A percentile compares a stretch with the other conserved stretches of the same genome.
phyloP scores from a whole-genome alignment of 768 basidiomycete genomes.

The Pholiota microspora region DNA sequence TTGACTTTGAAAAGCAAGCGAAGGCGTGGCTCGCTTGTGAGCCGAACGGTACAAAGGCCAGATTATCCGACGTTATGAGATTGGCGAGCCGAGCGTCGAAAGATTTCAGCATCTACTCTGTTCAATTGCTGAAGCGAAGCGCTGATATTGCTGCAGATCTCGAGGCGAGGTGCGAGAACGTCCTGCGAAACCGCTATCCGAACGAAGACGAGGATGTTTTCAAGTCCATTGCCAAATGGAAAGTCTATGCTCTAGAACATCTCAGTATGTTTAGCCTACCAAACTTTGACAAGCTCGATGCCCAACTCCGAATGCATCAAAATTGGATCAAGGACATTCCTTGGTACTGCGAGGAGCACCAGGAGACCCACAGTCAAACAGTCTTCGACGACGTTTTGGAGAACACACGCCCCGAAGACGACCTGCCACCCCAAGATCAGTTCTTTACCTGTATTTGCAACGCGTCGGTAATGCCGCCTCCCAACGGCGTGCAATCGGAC shows the following conservation, averaged over 20 bases:
- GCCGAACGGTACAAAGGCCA: conserved; percentile 51
- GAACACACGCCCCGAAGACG: conserved; percentile 74
- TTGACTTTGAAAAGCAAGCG: conserved; percentile 79
- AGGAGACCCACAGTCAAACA: conserved; percentile 56
- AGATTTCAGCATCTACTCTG: conserved; percentile 68
- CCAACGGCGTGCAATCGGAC: conserved; percentile 69
- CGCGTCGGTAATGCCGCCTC: conserved; percentile 74
- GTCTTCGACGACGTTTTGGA: conserved; percentile 76
- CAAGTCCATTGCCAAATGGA: conserved; percentile 72
- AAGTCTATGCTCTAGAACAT: conserved; percentile 65
- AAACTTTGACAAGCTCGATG: conserved; percentile 68
- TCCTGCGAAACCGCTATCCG: conserved; percentile 62
- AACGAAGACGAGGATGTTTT: conserved; percentile 64
- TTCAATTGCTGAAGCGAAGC: conserved; percentile 64
- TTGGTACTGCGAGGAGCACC: conserved; percentile 75
- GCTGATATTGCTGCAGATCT: conserved; percentile 79
- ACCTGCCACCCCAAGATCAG: conserved; percentile 75
- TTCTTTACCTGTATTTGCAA: conserved; percentile 86
- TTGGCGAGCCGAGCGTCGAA: conserved; percentile 72
- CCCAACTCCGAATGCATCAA: conserved; percentile 63
- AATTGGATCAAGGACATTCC: conserved; percentile 75
- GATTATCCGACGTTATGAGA: conserved; percentile 65
- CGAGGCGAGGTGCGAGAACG: conserved; percentile 72
- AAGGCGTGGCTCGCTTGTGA: conserved; percentile 67
- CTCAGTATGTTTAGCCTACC: conserved; percentile 73